Conservation (phyloP, 2,329 filamentous ascomycete species). For the Nigrospora oryzae region DNA sequence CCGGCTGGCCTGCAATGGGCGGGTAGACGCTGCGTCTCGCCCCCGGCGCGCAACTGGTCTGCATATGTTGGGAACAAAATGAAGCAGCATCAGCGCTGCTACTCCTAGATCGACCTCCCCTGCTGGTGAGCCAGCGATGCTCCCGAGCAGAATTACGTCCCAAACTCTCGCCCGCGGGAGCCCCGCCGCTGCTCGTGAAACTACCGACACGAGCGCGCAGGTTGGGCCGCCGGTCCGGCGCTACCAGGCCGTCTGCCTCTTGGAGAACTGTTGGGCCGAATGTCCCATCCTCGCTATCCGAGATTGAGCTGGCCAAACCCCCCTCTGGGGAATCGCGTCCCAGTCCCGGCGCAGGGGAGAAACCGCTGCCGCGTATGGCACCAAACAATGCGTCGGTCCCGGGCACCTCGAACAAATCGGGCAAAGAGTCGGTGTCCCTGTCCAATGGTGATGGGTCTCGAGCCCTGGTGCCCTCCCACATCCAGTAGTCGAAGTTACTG, state of each 20-base stretch:
- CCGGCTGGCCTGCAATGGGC: slow-evolving; percentile 35
- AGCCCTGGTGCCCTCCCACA: slow-evolving; percentile 42
- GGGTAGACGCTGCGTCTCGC: slow-evolving; percentile 34
- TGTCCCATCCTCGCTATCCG: slow-evolving; percentile 21
- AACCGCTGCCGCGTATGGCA: slow-evolving; percentile 23
- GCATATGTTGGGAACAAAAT: slow-evolving; percentile 6
- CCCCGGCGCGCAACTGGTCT: slow-evolving; percentile 19
- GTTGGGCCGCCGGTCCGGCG: slow-evolving; percentile 45
- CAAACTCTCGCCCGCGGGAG: slow-evolving; percentile 8
- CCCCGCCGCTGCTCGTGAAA: slow-evolving; percentile 11
- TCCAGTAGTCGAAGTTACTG: slow-evolving; percentile 47
- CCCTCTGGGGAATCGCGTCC: slow-evolving; percentile 36
- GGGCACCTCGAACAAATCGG: too few relatives aligned
- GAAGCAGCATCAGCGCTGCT: slow-evolving; percentile 19
- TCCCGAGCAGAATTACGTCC: slow-evolving; percentile 12
- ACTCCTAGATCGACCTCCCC: slow-evolving; percentile 13
- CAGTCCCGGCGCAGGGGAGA: slow-evolving; percentile 19
- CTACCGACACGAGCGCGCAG: slow-evolving; percentile 37
- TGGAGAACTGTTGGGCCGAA: slow-evolving; percentile 17
- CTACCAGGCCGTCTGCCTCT: slow-evolving; percentile 28
- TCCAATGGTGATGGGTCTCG: too few relatives aligned
- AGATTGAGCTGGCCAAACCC: not conserved
- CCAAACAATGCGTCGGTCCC: slow-evolving; percentile 34
- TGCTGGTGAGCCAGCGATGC: slow-evolving; percentile 5
- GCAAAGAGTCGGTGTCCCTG: too few relatives aligned